Conservation (phyloP, 2,329 filamentous ascomycete genomes). For the Passalora sequoiae region DNA sequence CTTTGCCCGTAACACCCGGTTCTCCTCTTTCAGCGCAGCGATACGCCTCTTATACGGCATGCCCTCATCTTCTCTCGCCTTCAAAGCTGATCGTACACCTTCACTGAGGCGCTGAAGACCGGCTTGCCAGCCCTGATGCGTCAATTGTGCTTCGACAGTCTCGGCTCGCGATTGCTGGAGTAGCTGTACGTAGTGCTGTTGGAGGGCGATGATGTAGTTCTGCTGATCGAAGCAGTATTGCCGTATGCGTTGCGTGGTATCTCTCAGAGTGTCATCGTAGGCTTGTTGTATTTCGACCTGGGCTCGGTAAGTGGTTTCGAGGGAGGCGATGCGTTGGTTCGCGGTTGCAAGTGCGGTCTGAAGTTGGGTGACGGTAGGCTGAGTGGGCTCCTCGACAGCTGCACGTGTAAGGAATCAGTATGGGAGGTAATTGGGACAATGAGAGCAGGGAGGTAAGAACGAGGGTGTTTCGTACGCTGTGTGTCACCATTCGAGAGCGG, state of each 20-base stretch:
- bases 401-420: slow-evolving; percentile 2
- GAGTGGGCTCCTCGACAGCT: slow-evolving; percentile 19
- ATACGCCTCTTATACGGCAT: slow-evolving; percentile 37
- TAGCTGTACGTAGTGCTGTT: slow-evolving; percentile 45
- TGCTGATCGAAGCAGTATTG: slow-evolving; percentile 39
- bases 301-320: slow-evolving; percentile 25
- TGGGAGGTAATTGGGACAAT: background rate
- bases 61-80: slow-evolving; percentile 35
- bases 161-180: slow-evolving; percentile 42
- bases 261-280: slow-evolving; percentile 40
- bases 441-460: background rate
- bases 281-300: slow-evolving; percentile 27
- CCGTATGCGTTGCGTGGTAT: slow-evolving; percentile 30
- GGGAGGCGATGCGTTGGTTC: slow-evolving; percentile 25
- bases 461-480: slow-evolving; percentile 16
- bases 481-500: slow-evolving; percentile 21
- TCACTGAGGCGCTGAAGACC: slow-evolving; percentile 41
- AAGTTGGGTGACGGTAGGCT: slow-evolving; percentile 30
- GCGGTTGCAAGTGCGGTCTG: slow-evolving; percentile 25
- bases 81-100: slow-evolving; percentile 38
- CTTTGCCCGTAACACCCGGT: slow-evolving; percentile 41
- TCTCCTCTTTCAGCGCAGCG: slow-evolving; percentile 45
- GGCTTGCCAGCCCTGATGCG: slow-evolving; percentile 48
- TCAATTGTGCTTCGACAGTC: slow-evolving; percentile 43
- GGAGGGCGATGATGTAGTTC: slow-evolving; percentile 40